Percentiles rank a stretch among this genome's conserved stretches.
These are phyloP conservation scores for Apiotrichum laibachii DNA, from an alignment of 1,284 basidiomycete species.

Conservation along the genomic window DNA sequence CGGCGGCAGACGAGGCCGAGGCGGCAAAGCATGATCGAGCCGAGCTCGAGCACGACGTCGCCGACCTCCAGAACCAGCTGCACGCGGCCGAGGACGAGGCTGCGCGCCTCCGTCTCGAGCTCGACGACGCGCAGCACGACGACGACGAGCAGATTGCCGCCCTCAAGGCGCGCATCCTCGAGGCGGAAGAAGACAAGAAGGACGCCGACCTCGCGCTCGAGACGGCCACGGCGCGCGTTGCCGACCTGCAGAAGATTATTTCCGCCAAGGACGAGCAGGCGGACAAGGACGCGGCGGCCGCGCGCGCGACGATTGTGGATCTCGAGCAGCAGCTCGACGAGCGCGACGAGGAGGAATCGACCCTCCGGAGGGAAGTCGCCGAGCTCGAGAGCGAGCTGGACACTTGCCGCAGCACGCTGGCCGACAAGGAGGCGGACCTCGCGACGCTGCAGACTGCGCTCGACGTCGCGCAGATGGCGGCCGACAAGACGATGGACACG, in stretches of 20 bases:
- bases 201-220: constrained; percentile 12
- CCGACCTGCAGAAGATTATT: not conserved
- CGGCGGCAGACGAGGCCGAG: constrained; percentile 4
- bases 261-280: not conserved
- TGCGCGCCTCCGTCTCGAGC: constrained; percentile 3
- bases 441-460: constrained; percentile 1
- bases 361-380: not conserved
- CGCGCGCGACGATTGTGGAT: not conserved
- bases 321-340: not conserved
- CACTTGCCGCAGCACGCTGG: not conserved
- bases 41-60: constrained; percentile 11
- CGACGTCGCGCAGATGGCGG: not conserved
- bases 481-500: not conserved
- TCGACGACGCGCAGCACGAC: constrained; percentile 11
- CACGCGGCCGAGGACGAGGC: not conserved
- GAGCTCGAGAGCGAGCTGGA: not conserved
- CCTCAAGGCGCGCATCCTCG: constrained; percentile 7
- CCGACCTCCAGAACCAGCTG: constrained; percentile 8
- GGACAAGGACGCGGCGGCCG: not conserved
- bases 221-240: not conserved
- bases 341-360: not conserved
- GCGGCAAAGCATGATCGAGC: not conserved
- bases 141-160: not conserved
- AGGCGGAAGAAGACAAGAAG: constrained; percentile 15
- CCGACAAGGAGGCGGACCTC: constrained; percentile 3